Base-by-base conservation (phyloP, 805 yeast species). In the Candida schatavii region DNA sequence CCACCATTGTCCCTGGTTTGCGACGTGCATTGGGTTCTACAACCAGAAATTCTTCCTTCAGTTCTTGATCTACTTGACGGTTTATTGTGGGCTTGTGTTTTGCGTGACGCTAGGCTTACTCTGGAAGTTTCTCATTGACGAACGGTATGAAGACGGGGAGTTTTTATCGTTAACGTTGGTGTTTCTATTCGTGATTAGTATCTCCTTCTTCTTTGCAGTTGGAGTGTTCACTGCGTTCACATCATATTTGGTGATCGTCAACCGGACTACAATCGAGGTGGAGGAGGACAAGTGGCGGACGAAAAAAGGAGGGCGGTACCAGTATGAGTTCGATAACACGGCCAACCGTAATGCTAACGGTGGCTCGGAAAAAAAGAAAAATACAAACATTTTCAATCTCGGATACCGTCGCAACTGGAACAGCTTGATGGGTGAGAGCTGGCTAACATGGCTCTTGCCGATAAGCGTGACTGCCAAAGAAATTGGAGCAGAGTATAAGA, bases 1-100 rank as follows among this genome's bases (percentile, higher is more conserved):
- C 57, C 83, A 78, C 49, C 81, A 78, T 55, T 78, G 83, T 48
- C 97, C 97, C 0, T 91, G 98, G 98, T 88, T 89, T 61, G 83
- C 95, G 2, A 71, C 80, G 4, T 90, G 97, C 60, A 77, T 91
- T 44, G 98, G 98, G 0, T 84, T 78, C 62, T 66, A 66, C 22
- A 91, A 91, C 62, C 89, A 86, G 49, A 85, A 88, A 62, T 78
- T 70, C 57, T 91, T 90, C 55, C 59, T 88, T 21, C 96, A 88
- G 57, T 85, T 85, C 55, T 60, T 89, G 40, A 35, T 72, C 5
- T 81, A 82, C 53, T 66, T 78, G 2, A 63, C 80, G 2, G 21
- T 74, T 0, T 81, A 77, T 52, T 59, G 83, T 1, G 44, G 61
- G 1, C 42, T 73, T 9, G 70, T 79, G 5, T 62, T 76, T 11